Percentiles rank a stretch among this genome's conserved stretches.
These are phyloP conservation scores for Sorghum bicolor DNA, from an alignment of 176 grass and related monocot species.

Conservation along the genomic window Sorghum_bicolor_NCBIv3 NC_012872.2:2707501-2708000, in stretches of 20 bases:
- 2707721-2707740: not conserved
- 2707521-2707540: not conserved
- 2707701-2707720: not conserved
- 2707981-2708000: slow-evolving; percentile 90
- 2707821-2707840: not conserved
- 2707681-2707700: not conserved
- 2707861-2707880: not conserved
- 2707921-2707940: slow-evolving; percentile 95
- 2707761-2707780: slow-evolving; percentile 17
- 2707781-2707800: not conserved
- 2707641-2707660: not conserved
- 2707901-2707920: slow-evolving; percentile 37
- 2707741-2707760: not conserved
- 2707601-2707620: slow-evolving; percentile 72
- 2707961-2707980: slow-evolving; percentile 95
- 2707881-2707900: not conserved
- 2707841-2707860: not conserved
- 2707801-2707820: not conserved
- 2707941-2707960: slow-evolving; percentile 89
- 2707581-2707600: slow-evolving; percentile 91
- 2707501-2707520: not conserved
- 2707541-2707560: slow-evolving; percentile 56
- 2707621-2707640: slow-evolving; percentile 10
- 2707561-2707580: slow-evolving; percentile 89
- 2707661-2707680: not conserved